phyloP scores from a whole-genome alignment of 257 asterid species.

The Sherardia arvensis region DNA sequence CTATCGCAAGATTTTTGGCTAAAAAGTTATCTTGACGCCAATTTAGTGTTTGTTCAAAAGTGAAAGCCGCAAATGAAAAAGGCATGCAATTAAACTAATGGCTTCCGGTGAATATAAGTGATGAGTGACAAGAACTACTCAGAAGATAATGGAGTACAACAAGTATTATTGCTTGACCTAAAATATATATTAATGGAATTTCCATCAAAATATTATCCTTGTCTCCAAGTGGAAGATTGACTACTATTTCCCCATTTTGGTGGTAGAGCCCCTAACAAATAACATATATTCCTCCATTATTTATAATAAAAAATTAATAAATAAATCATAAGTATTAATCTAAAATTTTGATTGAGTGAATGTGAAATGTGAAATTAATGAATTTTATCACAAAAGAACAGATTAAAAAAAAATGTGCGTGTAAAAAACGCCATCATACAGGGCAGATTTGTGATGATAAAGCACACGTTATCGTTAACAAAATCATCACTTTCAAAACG shows the following conservation, averaged over 20 bases:
- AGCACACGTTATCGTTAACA: too few relatives aligned
- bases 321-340: too few relatives aligned
- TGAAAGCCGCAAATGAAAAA: neutral
- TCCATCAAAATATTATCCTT: neutral
- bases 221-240: neutral
- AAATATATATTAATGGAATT: constrained; percentile 1
- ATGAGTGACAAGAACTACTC: neutral
- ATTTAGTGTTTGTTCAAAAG: neutral
- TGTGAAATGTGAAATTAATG: too few relatives aligned
- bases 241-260: constrained; percentile 1
- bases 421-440: too few relatives aligned
- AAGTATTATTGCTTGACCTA: constrained; percentile 1
- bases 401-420: too few relatives aligned
- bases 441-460: too few relatives aligned
- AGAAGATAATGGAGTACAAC: neutral
- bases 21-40: neutral
- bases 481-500: too few relatives aligned
- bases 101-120: neutral
- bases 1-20: too few relatives aligned
- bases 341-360: too few relatives aligned
- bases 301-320: too few relatives aligned
- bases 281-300: too few relatives aligned
- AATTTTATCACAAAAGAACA: too few relatives aligned
- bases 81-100: neutral
- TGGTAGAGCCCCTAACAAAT: neutral